Percentiles rank a stretch among this genome's conserved stretches.
Conservation (phyloP, 768 basidiomycete species). For the Boletus barrowsii region DNA sequence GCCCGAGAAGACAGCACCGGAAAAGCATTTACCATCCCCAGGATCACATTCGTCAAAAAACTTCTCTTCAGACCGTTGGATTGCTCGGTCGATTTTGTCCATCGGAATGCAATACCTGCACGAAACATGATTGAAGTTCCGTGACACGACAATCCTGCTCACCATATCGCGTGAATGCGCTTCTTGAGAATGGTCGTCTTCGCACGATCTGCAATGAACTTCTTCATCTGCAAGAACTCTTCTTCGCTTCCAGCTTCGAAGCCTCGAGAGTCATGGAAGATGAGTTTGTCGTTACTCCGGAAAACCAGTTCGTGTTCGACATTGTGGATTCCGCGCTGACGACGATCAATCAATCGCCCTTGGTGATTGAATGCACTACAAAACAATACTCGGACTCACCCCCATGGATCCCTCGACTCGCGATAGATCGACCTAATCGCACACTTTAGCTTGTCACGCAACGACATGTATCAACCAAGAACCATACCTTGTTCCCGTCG, state of each 20-base stretch:
- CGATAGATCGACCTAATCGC: constrained; percentile 1
- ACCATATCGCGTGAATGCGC: constrained; percentile 5
- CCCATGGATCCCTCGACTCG: neutral
- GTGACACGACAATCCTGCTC: neutral
- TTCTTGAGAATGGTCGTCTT: neutral
- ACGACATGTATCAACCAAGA: neutral
- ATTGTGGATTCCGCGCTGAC: neutral
- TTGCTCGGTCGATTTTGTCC: constrained; percentile 1
- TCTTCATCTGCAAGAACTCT: neutral
- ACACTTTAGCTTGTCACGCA: neutral
- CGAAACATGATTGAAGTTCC: too few species aligned
- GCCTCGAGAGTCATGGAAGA: constrained; percentile 2
- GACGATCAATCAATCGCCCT: neutral
- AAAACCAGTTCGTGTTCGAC: constrained; percentile 4
- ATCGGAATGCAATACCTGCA: constrained; percentile 8
- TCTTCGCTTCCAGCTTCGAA: neutral
- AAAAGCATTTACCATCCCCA: neutral
- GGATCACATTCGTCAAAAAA: neutral
- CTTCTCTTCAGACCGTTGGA: neutral
- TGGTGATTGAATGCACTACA: neutral
- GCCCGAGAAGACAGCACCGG: too few species aligned
- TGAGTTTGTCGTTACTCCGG: neutral
- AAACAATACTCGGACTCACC: neutral
- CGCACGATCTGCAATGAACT: neutral
- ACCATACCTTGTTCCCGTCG: neutral